Base-by-base conservation (phyloP, 2,329 filamentous ascomycete genomes). In the Microdochium trichocladiopsis region DNA sequence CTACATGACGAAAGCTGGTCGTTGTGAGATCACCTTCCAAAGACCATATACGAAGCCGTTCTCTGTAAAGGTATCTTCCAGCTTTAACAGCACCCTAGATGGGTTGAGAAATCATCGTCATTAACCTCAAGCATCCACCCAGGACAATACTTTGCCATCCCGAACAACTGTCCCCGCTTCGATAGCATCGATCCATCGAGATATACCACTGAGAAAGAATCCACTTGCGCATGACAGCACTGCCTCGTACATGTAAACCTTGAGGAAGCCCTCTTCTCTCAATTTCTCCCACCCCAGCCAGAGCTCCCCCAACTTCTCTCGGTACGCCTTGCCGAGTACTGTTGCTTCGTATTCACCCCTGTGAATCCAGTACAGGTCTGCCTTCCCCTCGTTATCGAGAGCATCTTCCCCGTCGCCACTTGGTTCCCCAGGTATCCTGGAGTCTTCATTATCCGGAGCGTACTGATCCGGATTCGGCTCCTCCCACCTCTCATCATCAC, bases 291-390 rank as follows among this genome's bases (percentile, higher is more conserved):
- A 73, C 14, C 55, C 57, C 1, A 67, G 66, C 25, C 63, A 53
- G 14, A 67, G 56, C 50, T 61, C 55, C 23, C 57, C 53, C 63
- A 74, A 63, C 8, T 62, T 59, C 1, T 62, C 55, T 4, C 57
- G 24, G 52, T 69, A 74, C 18, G 67, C 56, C 43, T 64, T 62
- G 2, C 68, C 61, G 48, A 74, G 55, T 24, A 60, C 60, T 2
- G 72, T 74, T 49, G 62, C 53, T 55, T 75, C 71, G 53, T 69
- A 73, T 24, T 73, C 66, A 61, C 67, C 64, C 18, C 66, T 31
- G 52, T 74, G 68, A 9, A 67, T 62, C 65, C 66, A 72, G 54
- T 70, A 74, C n/a, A 74, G 58, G 12, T 58, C 58, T 25, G 63
- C 62, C 53, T 70, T 69, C 4, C 67, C 69, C 50, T 73, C 68